Conservation (phyloP, 306 rosid species). For the Quercus berberidifolia region DNA sequence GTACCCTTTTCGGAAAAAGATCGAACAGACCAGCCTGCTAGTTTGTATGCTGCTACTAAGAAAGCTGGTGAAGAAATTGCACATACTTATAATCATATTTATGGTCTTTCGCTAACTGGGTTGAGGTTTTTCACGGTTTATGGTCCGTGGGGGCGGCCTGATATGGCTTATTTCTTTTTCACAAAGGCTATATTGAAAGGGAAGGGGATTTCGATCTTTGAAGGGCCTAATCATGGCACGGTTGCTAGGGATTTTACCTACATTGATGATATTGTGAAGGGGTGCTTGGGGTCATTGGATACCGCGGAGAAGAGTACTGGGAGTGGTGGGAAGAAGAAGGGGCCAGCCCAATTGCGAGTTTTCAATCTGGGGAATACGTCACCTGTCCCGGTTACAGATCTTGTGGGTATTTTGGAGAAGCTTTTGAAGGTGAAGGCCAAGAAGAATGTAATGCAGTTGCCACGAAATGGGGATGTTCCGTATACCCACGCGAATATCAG, state of each 20-base stretch:
- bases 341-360: constrained; percentile 87
- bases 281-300: constrained; percentile 87
- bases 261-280: constrained; percentile 95
- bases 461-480: constrained; percentile 90
- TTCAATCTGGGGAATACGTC: constrained; percentile 94
- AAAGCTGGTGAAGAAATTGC: constrained; percentile 99
- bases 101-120: constrained; percentile 90
- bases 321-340: constrained; percentile 90
- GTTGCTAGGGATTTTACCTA: constrained; percentile 96
- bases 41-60: constrained; percentile 92
- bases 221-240: constrained; percentile 79
- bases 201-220: constrained; percentile 71
- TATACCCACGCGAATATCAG: constrained; percentile 95
- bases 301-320: constrained; percentile 97
- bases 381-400: constrained; percentile 82
- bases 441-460: constrained; percentile 74
- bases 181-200: constrained; percentile 86
- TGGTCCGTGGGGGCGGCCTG: constrained; percentile 99
- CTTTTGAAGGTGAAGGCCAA: constrained; percentile 84
- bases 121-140: constrained; percentile 91
- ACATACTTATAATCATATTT: constrained; percentile 86
- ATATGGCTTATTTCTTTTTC: constrained; percentile 95
- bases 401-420: constrained; percentile 93
- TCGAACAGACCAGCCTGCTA: constrained; percentile 92
- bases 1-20: constrained; percentile 91